Base-by-base conservation (phyloP, 805 yeast genomes). In the Candida anglica region DNA sequence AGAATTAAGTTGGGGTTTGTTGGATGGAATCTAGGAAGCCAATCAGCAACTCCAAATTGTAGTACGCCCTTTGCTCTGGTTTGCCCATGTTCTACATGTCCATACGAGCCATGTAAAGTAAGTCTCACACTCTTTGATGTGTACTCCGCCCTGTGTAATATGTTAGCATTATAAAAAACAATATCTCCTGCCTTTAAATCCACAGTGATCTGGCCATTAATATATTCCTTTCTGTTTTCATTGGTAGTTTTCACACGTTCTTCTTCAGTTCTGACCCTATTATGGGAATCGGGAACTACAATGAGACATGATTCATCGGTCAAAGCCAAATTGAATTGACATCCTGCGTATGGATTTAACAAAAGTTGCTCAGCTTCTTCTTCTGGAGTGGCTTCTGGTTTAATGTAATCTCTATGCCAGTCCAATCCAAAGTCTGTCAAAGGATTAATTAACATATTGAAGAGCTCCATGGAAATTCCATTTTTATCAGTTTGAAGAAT, bases 381-480 rank as follows among this genome's bases (percentile, higher is more conserved):
- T 34, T 66, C 71, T 5, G 57, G 60, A 4, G 66, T 50, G 14
- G 54, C 74, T 19, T 68, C 73, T 9, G 75, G 74, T 36, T 60
- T 60, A 34, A 73, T 69, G 41, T 65, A 63, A 47, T 73, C 77
- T 25, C 77, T 54, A 47, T 73, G 77, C 78, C 77, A 72, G 39
- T 66, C 71, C 41, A 72, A 56, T n/a, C 63, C 76, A 48, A 72
- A 72, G 47, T 71, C 74, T 8, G 73, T 66, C 35, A 67, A 54
- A 3, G 78, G 78, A 40, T 71, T 71, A 42, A 72, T 69, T 38
- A 72, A 60, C 77, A 72, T 69, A 47, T 72, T 71, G 48, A 72
- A 59, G 32, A 72, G 56, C 41, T 71, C 77, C 75, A 72, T 70
- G 6, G 61, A 57, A 20, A 72, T 48, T 8, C 54, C 52, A 15